Base-by-base conservation (phyloP, 2,329 filamentous ascomycete genomes). In the Sporothrix variecibatus region DNA sequence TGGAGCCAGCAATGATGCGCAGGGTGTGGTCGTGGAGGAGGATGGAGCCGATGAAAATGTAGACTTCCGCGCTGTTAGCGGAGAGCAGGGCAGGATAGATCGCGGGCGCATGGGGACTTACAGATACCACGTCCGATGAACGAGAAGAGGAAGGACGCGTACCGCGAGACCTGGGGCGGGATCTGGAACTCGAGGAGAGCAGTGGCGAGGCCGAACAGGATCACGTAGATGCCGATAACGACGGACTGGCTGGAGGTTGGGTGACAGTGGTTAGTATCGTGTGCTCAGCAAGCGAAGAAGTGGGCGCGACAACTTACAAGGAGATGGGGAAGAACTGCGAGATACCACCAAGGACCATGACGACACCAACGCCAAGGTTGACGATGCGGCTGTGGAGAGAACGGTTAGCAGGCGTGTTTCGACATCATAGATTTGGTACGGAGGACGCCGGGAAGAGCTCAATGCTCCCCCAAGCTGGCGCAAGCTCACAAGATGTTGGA, bases 121-220 rank as follows among this genome's bases (percentile, higher is more conserved):
- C 95, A 98, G 82, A 94, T 87, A 84, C 96, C 96, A 81, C 96
- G 94, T 76, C 96, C 96, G 78, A 98, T 85, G 88, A 99, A 98
- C 74, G 94, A 97, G 87, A 98, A 98, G 84, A 98, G 91, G 87
- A 99, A 99, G 12, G 94, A 97, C 72, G 94, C 95, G 86, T 98
- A 97, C 85, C 94, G 92, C 74, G 94, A 92, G 72, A 97, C 88
- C 82, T 97, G 95, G 75, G 95, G 94, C 70, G 96, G 95, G 79
- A 98, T 95, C 84, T 97, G 93, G 86, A 98, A 97, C 84, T 99
- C 96, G 78, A 94, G 88, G 68, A 92, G 87, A 64, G 87, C 92
- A 77, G 93, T 91, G 78, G 89, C 91, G 75, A 94, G 87, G 82
- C 96, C 96, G 81, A 99, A 99, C 77, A 97, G 84, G 77, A 98